Base-by-base conservation (phyloP, 75 land plant species). In the Cupressus sempervirens region DNA sequence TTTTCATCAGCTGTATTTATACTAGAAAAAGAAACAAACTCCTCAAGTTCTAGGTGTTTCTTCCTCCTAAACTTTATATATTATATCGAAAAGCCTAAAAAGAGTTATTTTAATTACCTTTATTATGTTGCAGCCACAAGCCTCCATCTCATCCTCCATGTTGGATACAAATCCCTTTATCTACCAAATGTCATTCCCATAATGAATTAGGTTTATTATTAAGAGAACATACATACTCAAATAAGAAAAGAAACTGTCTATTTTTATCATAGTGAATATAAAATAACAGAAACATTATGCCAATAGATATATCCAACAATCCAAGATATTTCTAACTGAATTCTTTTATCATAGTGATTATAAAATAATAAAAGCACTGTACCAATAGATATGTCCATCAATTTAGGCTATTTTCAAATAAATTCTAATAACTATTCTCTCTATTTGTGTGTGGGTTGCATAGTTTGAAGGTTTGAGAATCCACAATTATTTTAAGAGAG, bases 141-240 rank as follows among this genome's bases (percentile, higher is more conserved):
- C 95, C 38, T 93, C 97, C 98, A 96, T 96, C 98, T 97, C 95
- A 65, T 95, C 94, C 87, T 92, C 91, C 96, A 96, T 96, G 77
- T 96, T 94, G 10, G 91, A 92, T 88, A 91, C 94, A 84, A 96
- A 96, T 18, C 98, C 98, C 83, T 90, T 89, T 52, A 96, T 88
- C 98, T 96, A 84, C 83, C 86, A 81, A 48, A 52, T 10, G 29
- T 8, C 29, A n/a, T 15, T 45, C 8, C 29, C 81, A n/a, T 45
- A 45, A n/a, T 43, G 13, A 79, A 79, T 11, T 45, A 16, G 36
- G 79, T 9, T 10, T 70, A 35, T 32, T 32, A 70, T 70, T 70
- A 3, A 70, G 14, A 30, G 74, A 30, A 32, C 11, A 70, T 30
- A 10, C 32, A 70, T 32, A 70, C 15, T 70, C 35, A 11, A 32